Conservation (phyloP, 257 asterid genomes). For the Nemophila menziesii region DNA sequence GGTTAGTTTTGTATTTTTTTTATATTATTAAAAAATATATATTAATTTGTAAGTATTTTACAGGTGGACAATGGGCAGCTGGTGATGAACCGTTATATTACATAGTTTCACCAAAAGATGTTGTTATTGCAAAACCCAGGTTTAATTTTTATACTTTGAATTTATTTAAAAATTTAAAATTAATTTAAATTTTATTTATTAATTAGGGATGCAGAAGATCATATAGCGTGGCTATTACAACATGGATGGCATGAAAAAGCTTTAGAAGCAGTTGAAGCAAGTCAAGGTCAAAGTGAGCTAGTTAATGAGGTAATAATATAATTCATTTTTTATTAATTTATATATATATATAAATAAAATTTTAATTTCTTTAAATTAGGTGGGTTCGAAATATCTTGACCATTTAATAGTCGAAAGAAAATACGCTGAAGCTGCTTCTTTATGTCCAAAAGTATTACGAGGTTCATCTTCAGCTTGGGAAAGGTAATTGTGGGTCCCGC, state of each 20-base stretch:
- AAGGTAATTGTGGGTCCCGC: slow-evolving; percentile 36
- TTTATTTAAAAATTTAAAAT: background rate
- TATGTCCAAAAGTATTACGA: slow-evolving; percentile 82
- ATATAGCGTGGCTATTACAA: slow-evolving; percentile 95
- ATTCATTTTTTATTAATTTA: slow-evolving; percentile 5
- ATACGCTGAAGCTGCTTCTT: slow-evolving; percentile 92
- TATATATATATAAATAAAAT: background rate
- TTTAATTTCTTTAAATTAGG: slow-evolving; percentile 32
- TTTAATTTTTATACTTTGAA: slow-evolving; percentile 6
- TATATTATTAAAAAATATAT: too few species aligned
- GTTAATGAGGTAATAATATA: slow-evolving; percentile 97
- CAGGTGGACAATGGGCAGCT: slow-evolving; percentile 99
- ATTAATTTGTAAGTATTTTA: slow-evolving; percentile 82
- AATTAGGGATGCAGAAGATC: slow-evolving; percentile 95
- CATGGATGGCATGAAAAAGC: slow-evolving; percentile 96
- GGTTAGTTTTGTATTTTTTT: slow-evolving; percentile 58
- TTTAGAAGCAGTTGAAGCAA: slow-evolving; percentile 94
- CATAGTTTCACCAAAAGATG: slow-evolving; percentile 96
- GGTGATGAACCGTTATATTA: slow-evolving; percentile 94
- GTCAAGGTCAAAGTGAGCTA: slow-evolving; percentile 92
- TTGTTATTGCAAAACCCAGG: slow-evolving; percentile 98
- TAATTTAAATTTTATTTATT: slow-evolving; percentile 10
- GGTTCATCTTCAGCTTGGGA: slow-evolving; percentile 99
- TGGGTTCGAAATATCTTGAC: slow-evolving; percentile 89
- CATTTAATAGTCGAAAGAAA: slow-evolving; percentile 90